Conservation (phyloP, 352 stramenopile genomes). For the Pilasporangium apinafurcum region DNA sequence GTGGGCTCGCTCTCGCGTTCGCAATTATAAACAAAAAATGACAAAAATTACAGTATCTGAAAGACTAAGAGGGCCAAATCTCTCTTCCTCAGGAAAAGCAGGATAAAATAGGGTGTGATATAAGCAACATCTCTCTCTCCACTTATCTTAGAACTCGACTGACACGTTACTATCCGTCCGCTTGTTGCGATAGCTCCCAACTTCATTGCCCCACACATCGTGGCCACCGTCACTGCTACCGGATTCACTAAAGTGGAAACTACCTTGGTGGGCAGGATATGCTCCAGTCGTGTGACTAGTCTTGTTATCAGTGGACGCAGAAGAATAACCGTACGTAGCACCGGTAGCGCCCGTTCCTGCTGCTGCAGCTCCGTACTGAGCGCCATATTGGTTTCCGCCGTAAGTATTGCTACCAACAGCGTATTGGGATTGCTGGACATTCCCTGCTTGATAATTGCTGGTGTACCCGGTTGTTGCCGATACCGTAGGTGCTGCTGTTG, state of each 20-base stretch:
- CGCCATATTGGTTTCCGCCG: too few species aligned
- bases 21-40: too few species aligned
- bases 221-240: slow-evolving; percentile 18
- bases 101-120: slow-evolving; percentile 2
- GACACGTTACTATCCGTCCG: slow-evolving; percentile 45
- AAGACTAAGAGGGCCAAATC: background rate
- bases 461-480: background rate
- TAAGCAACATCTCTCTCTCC: background rate
- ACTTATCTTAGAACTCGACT: slow-evolving; percentile 40
- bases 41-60: background rate
- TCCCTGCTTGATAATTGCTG: too few species aligned
- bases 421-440: too few species aligned
- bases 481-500: slow-evolving; percentile 1
- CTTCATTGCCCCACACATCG: slow-evolving; percentile 40
- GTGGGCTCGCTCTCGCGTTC: too few species aligned
- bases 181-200: slow-evolving; percentile 28
- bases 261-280: too few species aligned
- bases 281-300: slow-evolving; percentile 3
- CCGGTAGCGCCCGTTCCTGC: too few species aligned
- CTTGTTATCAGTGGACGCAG: background rate
- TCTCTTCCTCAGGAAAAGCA: background rate
- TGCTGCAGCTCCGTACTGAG: too few species aligned
- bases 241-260: slow-evolving; percentile 21
- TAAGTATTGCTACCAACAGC: too few species aligned
- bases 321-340: slow-evolving; percentile 13